Conservation (phyloP, 1,139 yeast species). For the Sporopachydermia cereana region DNA sequence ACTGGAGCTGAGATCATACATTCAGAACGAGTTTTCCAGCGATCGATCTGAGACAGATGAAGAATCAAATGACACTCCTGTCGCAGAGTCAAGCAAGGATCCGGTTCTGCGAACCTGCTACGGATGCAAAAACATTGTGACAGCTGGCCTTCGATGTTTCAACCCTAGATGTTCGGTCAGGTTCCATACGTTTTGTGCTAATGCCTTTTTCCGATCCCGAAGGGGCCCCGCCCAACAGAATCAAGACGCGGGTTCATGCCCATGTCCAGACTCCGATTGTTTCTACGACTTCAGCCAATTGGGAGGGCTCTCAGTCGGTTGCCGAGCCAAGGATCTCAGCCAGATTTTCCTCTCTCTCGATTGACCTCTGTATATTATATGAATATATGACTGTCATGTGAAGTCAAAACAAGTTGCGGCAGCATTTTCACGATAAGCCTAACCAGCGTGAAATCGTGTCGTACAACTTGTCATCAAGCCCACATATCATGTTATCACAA, state of each 20-base stretch:
- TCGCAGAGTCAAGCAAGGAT: constrained; percentile 19
- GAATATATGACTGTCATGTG: too few species aligned
- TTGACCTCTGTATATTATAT: too few species aligned
- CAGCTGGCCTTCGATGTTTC: constrained; percentile 37
- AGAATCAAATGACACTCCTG: constrained; percentile 33
- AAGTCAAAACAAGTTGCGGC: too few species aligned
- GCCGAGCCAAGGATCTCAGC: background rate
- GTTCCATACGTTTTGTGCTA: constrained; percentile 40
- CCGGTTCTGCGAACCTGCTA: constrained; percentile 37
- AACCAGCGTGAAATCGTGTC: too few species aligned
- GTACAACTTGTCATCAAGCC: too few species aligned
- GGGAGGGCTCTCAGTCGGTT: constrained; percentile 3
- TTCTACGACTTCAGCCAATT: constrained; percentile 10
- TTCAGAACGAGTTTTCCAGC: constrained; percentile 17
- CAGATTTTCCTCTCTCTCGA: too few species aligned
- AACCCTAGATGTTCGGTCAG: constrained; percentile 26
- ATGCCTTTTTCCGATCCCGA: constrained; percentile 20
- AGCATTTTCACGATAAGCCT: too few species aligned
- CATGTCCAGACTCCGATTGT: constrained; percentile 21
- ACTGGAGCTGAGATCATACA: constrained; percentile 35
- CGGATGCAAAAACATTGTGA: constrained; percentile 47
- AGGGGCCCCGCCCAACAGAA: background rate
- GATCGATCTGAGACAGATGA: constrained; percentile 17
- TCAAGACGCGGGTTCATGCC: constrained; percentile 16
- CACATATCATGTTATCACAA: too few species aligned